Conservation (phyloP, 2,329 filamentous ascomycete species). For the Penicillium verrucosum region DNA sequence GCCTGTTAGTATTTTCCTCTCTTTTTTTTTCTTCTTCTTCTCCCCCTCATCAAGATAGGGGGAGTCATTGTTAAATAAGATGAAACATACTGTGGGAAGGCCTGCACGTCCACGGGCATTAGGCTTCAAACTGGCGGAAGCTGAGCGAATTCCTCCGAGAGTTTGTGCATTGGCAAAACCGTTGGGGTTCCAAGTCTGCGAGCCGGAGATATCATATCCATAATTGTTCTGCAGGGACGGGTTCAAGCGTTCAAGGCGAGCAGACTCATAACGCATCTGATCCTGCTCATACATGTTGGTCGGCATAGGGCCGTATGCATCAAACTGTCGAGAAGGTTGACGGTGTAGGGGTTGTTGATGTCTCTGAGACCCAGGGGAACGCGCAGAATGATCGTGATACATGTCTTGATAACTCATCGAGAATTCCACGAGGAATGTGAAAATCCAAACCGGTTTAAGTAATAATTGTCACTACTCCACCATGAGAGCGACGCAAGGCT, state of each 20-base stretch:
- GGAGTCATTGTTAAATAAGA: background rate
- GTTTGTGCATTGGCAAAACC: conserved; percentile 65
- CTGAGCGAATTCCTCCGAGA: conserved; percentile 62
- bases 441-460: conserved; percentile 22
- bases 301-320: conserved; percentile 66
- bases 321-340: conserved; percentile 74
- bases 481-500: conserved; percentile 29
- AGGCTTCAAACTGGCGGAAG: conserved; percentile 55
- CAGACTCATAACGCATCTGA: conserved; percentile 57
- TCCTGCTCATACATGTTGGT: conserved; percentile 68
- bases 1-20: background rate
- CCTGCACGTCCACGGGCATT: conserved; percentile 56
- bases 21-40: background rate
- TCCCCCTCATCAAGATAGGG: background rate
- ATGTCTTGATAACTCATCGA: conserved; percentile 43
- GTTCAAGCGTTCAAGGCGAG: conserved; percentile 55
- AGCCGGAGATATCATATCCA: conserved; percentile 64
- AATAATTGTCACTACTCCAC: conserved; percentile 25
- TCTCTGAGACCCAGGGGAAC: conserved; percentile 72
- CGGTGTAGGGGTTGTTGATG: conserved; percentile 64
- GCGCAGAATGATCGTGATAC: conserved; percentile 67
- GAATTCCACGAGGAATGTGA: conserved; percentile 34
- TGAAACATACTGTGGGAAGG: conserved; percentile 67
- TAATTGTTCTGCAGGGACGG: conserved; percentile 59
- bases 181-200: conserved; percentile 77